Evolutionary conservation across 164 flowering plant genomes (phyloP), one percentile per base, ranked within the genome.

Genomic region (Macadamia integrifolia): DNA sequence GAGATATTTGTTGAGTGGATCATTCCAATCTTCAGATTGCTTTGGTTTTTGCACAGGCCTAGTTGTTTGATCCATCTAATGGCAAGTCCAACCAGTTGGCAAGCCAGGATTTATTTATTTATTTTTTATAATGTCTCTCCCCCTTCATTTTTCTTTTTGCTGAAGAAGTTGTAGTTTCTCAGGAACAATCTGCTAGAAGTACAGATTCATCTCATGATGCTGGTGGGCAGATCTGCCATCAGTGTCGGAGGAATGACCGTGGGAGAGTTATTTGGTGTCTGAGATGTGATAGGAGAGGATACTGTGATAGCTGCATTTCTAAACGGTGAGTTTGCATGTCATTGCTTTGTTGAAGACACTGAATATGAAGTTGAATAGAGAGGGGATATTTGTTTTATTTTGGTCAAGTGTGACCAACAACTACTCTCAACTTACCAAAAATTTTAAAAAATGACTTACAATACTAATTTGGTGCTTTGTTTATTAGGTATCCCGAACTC

Each of bases 141-240:
- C 13, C 8, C 4, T 31, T 60, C 4, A 40, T 65, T 6, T 60
- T 43, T 55, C 31, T 13, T 29, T 67, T 52, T 11, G 14, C 42
- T 65, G 48, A 43, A 42, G 43, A 40, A 60, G 8, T 50, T 49
- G 15, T 35, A 48, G 30, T 61, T 35, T 40, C 60, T 18, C 69
- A 79, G 79, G 81, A 79, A 23, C 55, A 64, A 68, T 90, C 93
- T 66, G 91, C 82, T 72, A 77, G 75, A 67, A 81, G 85, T 73
- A 76, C 86, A 31, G 87, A 90, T 58, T 83, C 93, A 12, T 89
- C 93, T 62, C 90, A 85, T 69, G 97, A 86, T 13, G 80, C 75
- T 32, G 88, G 80, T 60, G 91, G 88, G 56, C 90, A 81, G 55
- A 84, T 79, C 66, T 94, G 99, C 73, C 99, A 94, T 81, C 99